Base-by-base conservation (phyloP, 2,329 filamentous ascomycete genomes). In the Tympanopsis confertula region DNA sequence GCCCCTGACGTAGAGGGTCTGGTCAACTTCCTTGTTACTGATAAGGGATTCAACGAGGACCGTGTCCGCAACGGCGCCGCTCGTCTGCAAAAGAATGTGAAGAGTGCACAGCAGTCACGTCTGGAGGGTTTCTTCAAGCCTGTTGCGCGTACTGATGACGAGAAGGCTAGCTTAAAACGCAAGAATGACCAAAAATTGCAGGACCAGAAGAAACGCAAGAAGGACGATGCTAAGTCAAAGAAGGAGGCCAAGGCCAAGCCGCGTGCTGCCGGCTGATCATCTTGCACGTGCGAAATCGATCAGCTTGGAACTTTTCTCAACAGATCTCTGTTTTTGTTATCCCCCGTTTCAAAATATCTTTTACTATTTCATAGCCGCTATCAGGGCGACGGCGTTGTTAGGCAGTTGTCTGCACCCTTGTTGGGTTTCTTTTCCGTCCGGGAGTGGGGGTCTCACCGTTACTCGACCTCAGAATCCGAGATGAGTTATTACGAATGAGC, bases 71-170 rank as follows among this genome's bases (percentile, higher is more conserved):
- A 71, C 32, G 89, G 73, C 19, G 88, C 84, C 1, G 72, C 78
- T 2, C 76, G 86, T 39, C 63, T 98, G 41, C 75, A 84, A 56
- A 98, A 96, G 72, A 91, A 87, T 49, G 66, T 94, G 46, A 95
- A 94, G 71, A 82, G 74, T 36, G 82, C 82, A 19, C 91, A 96
- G 59, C 91, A 98, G 63, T 82, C 85, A 19, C 74, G 91, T 17
- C 66, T 98, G 2, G 89, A 96, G 55, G 91, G 91, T 1, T 98
- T 98, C 66, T 98, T 98, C 71, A 95, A 94, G 66, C 79, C 86
- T 1, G 63, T 94, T 13, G 83, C 86, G 43, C 93, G 89, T 67
- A 86, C 88, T 0, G 84, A 88, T 0, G 82, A 80, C 45, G 80
- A 98, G 63, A 84, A 89, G 62, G 81, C 82, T 38, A 78, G 62